A percentile compares a stretch with the other conserved stretches of the same genome.
phyloP scores from a whole-genome alignment of 2,329 filamentous ascomycete species.

The Beauveria rudraprayagi region DNA sequence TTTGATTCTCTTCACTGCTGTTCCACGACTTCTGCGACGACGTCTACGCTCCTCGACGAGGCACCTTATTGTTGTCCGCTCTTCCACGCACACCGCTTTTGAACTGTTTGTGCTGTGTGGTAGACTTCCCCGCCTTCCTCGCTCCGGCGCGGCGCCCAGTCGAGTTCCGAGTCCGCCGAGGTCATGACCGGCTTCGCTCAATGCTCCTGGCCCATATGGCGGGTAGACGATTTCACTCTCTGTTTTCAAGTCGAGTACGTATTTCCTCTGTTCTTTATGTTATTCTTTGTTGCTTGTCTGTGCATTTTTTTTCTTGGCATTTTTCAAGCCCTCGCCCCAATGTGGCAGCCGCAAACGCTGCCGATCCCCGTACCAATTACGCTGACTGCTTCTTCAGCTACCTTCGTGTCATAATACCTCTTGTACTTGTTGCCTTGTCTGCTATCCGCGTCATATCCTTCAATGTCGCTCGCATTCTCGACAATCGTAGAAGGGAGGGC shows the following conservation, averaged over 20 bases:
- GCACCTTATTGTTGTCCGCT: background rate
- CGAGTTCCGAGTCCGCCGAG: background rate
- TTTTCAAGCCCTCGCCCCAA: too few species aligned
- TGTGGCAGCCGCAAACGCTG: background rate
- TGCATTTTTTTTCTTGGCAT: too few species aligned
- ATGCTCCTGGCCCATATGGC: constrained; percentile 53
- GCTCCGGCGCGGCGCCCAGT: background rate
- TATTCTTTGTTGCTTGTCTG: background rate
- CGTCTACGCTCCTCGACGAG: too few species aligned
- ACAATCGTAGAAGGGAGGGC: background rate
- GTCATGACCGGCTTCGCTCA: constrained; percentile 41
- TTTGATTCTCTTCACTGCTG: too few species aligned
- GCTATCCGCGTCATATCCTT: constrained; percentile 2
- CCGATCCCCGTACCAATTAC: background rate
- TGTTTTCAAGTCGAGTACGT: constrained; percentile 37
- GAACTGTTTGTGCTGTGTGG: background rate
- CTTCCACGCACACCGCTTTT: background rate
- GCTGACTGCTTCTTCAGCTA: constrained; percentile 21
- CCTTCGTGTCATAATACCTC: constrained; percentile 16
- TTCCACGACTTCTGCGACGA: too few species aligned
- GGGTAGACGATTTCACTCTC: constrained; percentile 53
- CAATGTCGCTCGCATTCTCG: background rate
- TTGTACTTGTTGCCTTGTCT: background rate
- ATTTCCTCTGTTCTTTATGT: background rate
- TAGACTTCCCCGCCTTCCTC: background rate